Evolutionary conservation across 2,329 filamentous ascomycete species (phyloP).

Genomic region (Dryadomyces sulphureus): DNA sequence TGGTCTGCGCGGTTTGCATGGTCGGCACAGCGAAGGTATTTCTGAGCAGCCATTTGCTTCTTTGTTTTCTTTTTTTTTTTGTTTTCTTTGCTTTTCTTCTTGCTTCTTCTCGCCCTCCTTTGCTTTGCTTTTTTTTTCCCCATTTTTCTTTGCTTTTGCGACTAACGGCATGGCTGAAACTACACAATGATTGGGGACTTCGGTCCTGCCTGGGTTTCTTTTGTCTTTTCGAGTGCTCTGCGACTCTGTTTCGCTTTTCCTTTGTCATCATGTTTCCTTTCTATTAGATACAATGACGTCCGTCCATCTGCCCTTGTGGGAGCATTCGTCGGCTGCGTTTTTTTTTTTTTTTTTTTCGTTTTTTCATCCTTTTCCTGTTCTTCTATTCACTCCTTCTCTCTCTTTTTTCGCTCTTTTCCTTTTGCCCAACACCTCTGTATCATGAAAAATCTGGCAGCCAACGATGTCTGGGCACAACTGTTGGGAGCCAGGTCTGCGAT

Average conservation of each 20-base stretch:
- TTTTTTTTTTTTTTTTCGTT: background rate
- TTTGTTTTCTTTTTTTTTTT: background rate
- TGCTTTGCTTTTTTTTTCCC: background rate
- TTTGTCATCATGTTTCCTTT: background rate
- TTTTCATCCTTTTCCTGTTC: background rate
- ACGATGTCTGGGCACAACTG: background rate
- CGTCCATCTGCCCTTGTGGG: background rate
- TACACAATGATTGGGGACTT: too few species aligned
- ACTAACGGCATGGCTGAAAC: too few species aligned
- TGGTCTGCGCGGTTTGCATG: background rate
- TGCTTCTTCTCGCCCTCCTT: background rate
- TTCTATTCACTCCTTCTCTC: background rate
- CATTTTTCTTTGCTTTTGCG: background rate
- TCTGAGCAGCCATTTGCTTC: background rate
- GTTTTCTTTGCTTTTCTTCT: background rate
- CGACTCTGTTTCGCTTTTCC: background rate
- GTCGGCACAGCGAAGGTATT: background rate
- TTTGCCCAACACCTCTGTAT: slow-evolving; percentile 1
- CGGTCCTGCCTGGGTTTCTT: background rate
- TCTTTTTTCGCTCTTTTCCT: background rate
- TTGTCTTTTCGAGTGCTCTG: background rate
- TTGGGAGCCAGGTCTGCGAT: background rate
- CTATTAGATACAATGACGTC: slow-evolving; percentile 1
- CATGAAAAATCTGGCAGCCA: slow-evolving; percentile 1
- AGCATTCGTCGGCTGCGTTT: background rate